Conservation (phyloP, 1,284 basidiomycete species). For the Cutaneotrichosporon cutaneum region DNA sequence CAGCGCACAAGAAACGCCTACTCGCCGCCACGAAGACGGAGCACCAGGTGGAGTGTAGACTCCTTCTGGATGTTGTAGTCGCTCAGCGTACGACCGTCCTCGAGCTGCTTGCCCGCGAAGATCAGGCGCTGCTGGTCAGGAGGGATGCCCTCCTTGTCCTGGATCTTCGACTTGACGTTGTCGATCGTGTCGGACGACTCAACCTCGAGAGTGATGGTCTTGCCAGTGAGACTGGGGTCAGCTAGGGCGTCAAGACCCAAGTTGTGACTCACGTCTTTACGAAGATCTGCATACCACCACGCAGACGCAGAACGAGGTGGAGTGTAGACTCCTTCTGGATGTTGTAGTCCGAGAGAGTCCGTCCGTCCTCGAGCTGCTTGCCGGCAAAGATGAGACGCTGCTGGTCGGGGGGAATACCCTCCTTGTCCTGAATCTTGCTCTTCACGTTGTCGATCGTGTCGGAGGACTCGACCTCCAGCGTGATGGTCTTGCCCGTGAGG, state of each 20-base stretch:
- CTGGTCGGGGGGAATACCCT: constrained; percentile 80
- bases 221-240: constrained; percentile 53
- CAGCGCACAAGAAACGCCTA: constrained; percentile 46
- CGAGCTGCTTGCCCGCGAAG: constrained; percentile 93
- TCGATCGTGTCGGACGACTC: constrained; percentile 63
- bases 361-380: constrained; percentile 95
- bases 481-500: constrained; percentile 98
- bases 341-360: constrained; percentile 84
- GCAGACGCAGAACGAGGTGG: constrained; percentile 85
- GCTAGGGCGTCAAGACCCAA: not conserved
- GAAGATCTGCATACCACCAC: constrained; percentile 79
- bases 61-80: constrained; percentile 69
- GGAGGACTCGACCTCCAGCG: constrained; percentile 85
- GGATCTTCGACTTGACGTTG: constrained; percentile 62
- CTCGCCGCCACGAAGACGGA: constrained; percentile 48
- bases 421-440: constrained; percentile 94
- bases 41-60: constrained; percentile 55
- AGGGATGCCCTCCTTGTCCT: constrained; percentile 70
- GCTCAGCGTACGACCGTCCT: constrained; percentile 88
- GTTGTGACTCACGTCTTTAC: constrained; percentile 54
- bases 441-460: constrained; percentile 99
- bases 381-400: constrained; percentile 98
- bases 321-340: constrained; percentile 97
- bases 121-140: constrained; percentile 92
- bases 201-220: constrained; percentile 62